Evolutionary conservation across 192 early-diverging fungal species (phyloP).

Genomic region (Diversispora epigaea): DNA sequence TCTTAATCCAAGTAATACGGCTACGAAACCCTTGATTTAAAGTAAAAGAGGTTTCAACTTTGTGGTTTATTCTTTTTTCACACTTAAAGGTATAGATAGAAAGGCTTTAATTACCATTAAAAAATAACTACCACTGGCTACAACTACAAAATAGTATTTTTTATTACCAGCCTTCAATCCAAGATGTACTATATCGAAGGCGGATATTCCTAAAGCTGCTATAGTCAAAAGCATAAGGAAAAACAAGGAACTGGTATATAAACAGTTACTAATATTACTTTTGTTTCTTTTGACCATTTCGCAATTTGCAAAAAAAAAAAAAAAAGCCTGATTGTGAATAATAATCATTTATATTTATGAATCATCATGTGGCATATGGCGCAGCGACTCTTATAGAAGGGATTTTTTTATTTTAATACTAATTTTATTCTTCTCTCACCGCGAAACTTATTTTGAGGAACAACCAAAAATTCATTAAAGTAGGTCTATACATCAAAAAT

Average conservation of each 20-base stretch:
- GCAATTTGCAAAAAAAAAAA: too few relatives aligned
- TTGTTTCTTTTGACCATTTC: too few relatives aligned
- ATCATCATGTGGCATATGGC: too few relatives aligned
- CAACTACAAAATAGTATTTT: background rate
- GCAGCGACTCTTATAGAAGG: too few relatives aligned
- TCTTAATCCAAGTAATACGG: conserved; percentile 50
- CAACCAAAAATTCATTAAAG: conserved; percentile 30
- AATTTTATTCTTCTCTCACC: conserved; percentile 26
- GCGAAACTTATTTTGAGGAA: conserved; percentile 28
- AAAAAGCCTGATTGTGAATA: too few relatives aligned
- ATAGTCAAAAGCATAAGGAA: conserved; percentile 15
- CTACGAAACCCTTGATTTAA: conserved; percentile 42
- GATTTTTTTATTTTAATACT: background rate
- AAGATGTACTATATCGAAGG: conserved; percentile 8
- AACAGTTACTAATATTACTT: background rate
- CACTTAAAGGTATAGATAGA: background rate
- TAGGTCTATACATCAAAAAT: conserved; percentile 10
- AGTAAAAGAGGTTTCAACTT: background rate
- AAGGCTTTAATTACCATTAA: background rate
- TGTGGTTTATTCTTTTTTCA: background rate
- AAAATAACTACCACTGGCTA: conserved; percentile 6
- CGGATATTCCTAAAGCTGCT: background rate
- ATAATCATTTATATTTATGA: too few relatives aligned
- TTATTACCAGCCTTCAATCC: background rate
- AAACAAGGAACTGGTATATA: conserved; percentile 17